Conservation (phyloP, 2,329 filamentous ascomycete genomes). For the Zalaria obscura region DNA sequence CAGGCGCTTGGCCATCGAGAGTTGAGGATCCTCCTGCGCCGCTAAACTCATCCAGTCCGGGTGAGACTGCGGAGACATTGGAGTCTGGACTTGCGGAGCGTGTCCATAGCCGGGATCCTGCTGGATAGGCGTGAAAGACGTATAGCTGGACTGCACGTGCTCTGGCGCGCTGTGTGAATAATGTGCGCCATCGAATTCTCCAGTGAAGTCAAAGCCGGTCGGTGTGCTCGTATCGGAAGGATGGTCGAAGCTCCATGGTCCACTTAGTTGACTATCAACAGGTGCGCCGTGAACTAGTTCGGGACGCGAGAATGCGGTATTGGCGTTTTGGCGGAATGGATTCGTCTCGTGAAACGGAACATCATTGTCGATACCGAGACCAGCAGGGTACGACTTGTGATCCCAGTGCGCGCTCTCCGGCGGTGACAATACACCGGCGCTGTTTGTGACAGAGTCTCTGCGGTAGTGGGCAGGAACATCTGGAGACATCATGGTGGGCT, state of each 20-base stretch:
- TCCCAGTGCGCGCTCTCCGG: constrained; percentile 17
- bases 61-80: constrained; percentile 48
- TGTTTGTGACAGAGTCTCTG: constrained; percentile 19
- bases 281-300: constrained; percentile 2
- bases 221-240: constrained; percentile 60
- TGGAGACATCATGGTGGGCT: constrained; percentile 15
- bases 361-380: constrained; percentile 6
- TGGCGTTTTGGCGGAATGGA: constrained; percentile 4
- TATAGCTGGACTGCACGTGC: constrained; percentile 24
- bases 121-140: constrained; percentile 22
- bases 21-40: constrained; percentile 34
- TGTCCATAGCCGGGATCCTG: constrained; percentile 27
- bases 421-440: constrained; percentile 17
- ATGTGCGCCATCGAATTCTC: constrained; percentile 33
- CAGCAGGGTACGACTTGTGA: constrained; percentile 8
- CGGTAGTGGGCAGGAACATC: constrained; percentile 10
- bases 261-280: background rate
- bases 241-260: constrained; percentile 5
- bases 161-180: constrained; percentile 26
- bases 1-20: constrained; percentile 39
- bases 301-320: constrained; percentile 1
- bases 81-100: constrained; percentile 37
- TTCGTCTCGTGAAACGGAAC: constrained; percentile 7
- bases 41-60: constrained; percentile 42
- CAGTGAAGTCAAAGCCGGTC: constrained; percentile 52